Base-by-base conservation (phyloP, 805 yeast genomes). In the Yarrowia bubula region DNA sequence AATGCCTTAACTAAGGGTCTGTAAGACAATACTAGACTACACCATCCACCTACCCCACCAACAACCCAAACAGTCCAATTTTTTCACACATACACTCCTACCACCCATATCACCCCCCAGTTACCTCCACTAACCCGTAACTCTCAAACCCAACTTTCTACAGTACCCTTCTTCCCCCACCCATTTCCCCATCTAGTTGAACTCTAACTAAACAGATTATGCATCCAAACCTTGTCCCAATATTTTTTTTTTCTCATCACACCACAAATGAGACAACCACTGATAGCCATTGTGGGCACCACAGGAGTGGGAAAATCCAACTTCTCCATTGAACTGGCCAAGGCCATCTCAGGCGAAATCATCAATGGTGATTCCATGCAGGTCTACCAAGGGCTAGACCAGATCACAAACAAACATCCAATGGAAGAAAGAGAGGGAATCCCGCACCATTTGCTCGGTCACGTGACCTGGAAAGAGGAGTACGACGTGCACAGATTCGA, bases 311-410 rank as follows among this genome's bases (percentile, higher is more conserved):
- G 99, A 0, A 93, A 93, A 73, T 92, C 98, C 0, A 91, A 90
- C 70, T 82, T 89, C 67, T 83, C 90, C 51, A 84, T 91, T 2
- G 93, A 91, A 67, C 74, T 95, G 18, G 97, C 98, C 10, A 80
- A 83, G 69, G 81, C 81, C 32, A 81, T 88, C 62, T 83, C 86
- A 72, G 98, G 98, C 18, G 98, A 95, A 73, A 81, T 95, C 68
- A 89, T 95, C 68, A 95, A 95, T 75, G 97, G 96, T 0, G 99
- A 95, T 74, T 91, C 98, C 0, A 92, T 95, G 98, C 99, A 95
- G 75, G 89, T 95, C 80, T 95, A 95, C 75, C 76, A 79, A 43
- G 86, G 84, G 0, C 76, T 85, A 0, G 90, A 88, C 13, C 84
- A 84, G 10, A 90, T 95, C 67, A 90, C 99, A 14, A 95, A 95